Evolutionary conservation across 2,329 filamentous ascomycete genomes (phyloP).

Genomic region (Tolypocladium paradoxum): DNA sequence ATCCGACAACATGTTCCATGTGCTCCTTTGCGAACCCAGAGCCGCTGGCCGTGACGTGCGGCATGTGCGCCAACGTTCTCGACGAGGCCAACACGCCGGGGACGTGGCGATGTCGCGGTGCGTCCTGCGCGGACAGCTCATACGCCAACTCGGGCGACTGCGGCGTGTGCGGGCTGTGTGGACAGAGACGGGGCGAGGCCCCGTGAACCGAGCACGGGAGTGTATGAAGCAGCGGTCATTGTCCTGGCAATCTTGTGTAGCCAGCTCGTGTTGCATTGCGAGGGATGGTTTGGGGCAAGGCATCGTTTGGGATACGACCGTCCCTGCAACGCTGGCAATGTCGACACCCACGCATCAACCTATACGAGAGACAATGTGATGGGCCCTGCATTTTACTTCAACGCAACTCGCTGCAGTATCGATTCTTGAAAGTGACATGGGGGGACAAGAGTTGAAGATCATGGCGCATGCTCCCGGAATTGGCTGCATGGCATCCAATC

Average conservation of each 20-base stretch:
- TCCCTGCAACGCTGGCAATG: background rate
- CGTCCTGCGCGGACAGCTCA: conserved; percentile 38
- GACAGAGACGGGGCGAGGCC: conserved; percentile 23
- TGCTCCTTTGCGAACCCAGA: conserved; percentile 58
- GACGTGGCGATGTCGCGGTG: conserved; percentile 54
- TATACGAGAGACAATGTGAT: background rate
- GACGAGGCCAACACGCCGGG: conserved; percentile 37
- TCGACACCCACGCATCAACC: background rate
- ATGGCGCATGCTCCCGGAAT: no score
- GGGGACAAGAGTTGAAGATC: no score
- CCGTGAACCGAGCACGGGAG: background rate
- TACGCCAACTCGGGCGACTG: conserved; percentile 63
- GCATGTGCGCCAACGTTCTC: conserved; percentile 61
- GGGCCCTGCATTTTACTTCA: background rate
- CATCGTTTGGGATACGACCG: no score
- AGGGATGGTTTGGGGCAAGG: background rate
- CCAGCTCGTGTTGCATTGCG: background rate
- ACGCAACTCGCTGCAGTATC: background rate
- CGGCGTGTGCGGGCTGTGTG: conserved; percentile 61
- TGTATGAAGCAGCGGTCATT: background rate
- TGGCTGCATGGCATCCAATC: no score
- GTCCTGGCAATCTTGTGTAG: background rate
- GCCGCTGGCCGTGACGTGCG: conserved; percentile 44
- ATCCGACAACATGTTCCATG: conserved; percentile 35
- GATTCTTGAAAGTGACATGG: background rate